Conservation (phyloP, 352 stramenopile genomes). For the Phytophthora podocarpi region DNA sequence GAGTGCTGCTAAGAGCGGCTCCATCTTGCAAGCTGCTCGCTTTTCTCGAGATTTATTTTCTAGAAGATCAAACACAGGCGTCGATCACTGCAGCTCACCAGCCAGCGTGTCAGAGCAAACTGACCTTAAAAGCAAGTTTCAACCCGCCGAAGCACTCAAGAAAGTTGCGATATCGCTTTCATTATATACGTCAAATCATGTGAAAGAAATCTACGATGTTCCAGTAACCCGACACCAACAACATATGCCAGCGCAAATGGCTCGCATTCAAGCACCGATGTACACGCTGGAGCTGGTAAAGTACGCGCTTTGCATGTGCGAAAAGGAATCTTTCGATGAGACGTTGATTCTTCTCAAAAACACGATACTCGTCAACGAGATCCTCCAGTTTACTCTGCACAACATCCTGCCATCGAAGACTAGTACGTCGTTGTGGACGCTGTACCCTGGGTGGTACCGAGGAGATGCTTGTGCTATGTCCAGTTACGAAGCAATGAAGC, state of each 20-base stretch:
- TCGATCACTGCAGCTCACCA: background rate
- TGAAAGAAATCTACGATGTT: slow-evolving; percentile 55
- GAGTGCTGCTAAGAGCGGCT: slow-evolving; percentile 46
- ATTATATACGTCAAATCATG: slow-evolving; percentile 56
- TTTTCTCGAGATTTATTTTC: slow-evolving; percentile 67
- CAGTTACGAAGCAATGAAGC: slow-evolving; percentile 55
- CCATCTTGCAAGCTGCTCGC: slow-evolving; percentile 53
- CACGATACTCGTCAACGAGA: slow-evolving; percentile 56
- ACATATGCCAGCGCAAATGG: slow-evolving; percentile 35
- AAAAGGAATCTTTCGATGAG: slow-evolving; percentile 60
- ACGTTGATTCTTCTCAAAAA: slow-evolving; percentile 64
- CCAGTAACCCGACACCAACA: slow-evolving; percentile 5
- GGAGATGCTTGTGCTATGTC: slow-evolving; percentile 57
- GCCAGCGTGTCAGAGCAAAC: background rate
- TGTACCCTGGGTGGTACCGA: slow-evolving; percentile 70
- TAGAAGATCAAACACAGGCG: background rate
- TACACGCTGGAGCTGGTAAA: slow-evolving; percentile 65
- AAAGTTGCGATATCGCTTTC: slow-evolving; percentile 69
- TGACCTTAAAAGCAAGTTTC: background rate
- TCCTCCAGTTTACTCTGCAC: slow-evolving; percentile 54
- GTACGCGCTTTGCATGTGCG: slow-evolving; percentile 70
- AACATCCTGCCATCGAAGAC: slow-evolving; percentile 5
- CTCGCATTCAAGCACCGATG: slow-evolving; percentile 53
- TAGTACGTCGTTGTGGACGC: slow-evolving; percentile 12
- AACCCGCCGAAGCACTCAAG: slow-evolving; percentile 36